A percentile compares a stretch with the other conserved stretches of the same genome.
Conservation (phyloP, 2,329 filamentous ascomycete species). For the Fusarium tanahbumbuense region DNA sequence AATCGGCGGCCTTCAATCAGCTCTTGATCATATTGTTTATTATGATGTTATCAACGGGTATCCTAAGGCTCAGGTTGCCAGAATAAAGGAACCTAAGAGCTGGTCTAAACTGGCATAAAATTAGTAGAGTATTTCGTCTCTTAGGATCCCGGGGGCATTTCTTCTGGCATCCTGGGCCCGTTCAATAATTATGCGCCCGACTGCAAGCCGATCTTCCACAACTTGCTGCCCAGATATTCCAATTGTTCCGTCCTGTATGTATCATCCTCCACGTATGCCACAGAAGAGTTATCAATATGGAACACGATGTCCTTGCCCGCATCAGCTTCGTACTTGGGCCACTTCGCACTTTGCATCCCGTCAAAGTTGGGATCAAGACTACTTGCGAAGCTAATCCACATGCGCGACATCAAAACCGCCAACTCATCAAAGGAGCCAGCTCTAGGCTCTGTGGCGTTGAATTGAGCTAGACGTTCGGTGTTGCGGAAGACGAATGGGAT, state of each 20-base stretch:
- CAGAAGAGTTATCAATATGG: slow-evolving; percentile 17
- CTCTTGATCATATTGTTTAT: too few relatives aligned
- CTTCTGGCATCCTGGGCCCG: too few relatives aligned
- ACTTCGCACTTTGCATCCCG: slow-evolving; percentile 4
- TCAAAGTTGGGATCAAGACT: slow-evolving; percentile 20
- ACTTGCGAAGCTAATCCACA: slow-evolving; percentile 30
- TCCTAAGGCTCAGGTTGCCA: too few relatives aligned
- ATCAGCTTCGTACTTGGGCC: slow-evolving; percentile 12
- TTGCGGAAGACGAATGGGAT: slow-evolving; percentile 27
- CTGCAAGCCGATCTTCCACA: slow-evolving; percentile 22
- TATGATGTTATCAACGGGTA: not conserved
- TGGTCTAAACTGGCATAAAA: too few relatives aligned
- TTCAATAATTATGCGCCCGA: not conserved
- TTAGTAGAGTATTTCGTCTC: too few relatives aligned
- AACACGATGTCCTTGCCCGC: slow-evolving; percentile 15
- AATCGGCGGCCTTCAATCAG: not conserved
- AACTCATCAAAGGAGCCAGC: slow-evolving; percentile 8
- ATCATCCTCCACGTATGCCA: slow-evolving; percentile 20
- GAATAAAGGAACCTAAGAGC: too few relatives aligned
- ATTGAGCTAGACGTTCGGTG: not conserved
- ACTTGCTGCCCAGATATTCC: slow-evolving; percentile 29
- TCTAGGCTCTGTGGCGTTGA: slow-evolving; percentile 16
- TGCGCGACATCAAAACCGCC: slow-evolving; percentile 18
- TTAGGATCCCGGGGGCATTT: too few relatives aligned
- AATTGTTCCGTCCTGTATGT: slow-evolving; percentile 22